These are phyloP conservation scores for Podospora pseudocomata DNA, from an alignment of 495 filamentous ascomycete genomes.

Conservation along the genomic window DNA sequence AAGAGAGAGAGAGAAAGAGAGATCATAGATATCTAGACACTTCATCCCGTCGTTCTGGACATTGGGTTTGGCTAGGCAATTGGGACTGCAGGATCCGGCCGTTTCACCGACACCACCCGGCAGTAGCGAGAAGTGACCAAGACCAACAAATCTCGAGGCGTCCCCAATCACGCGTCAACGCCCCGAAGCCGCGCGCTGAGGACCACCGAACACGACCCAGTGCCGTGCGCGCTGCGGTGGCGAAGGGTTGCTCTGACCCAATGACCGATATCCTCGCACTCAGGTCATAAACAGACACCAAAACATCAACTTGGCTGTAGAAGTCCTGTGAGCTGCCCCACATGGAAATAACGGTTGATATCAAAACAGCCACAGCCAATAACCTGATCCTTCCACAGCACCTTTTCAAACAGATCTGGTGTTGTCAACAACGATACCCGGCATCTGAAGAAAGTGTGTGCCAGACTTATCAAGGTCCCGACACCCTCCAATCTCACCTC, in stretches of 20 bases:
- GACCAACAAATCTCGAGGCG: constrained; percentile 16
- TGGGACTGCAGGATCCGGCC: constrained; percentile 9
- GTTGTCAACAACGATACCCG: constrained; percentile 16
- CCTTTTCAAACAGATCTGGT: constrained; percentile 8
- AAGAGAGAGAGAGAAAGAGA: background rate
- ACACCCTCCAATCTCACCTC: constrained; percentile 12
- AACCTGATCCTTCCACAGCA: background rate
- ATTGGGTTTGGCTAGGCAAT: background rate
- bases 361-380: constrained; percentile 15
- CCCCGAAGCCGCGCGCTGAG: constrained; percentile 4
- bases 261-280: constrained; percentile 18
- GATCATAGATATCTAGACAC: background rate
- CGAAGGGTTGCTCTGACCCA: constrained; percentile 4
- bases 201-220: constrained; percentile 21
- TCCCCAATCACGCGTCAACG: constrained; percentile 7
- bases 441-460: background rate
- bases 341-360: constrained; percentile 8
- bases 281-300: constrained; percentile 9
- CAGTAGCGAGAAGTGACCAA: constrained; percentile 10
- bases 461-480: constrained; percentile 1
- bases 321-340: background rate
- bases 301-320: background rate
- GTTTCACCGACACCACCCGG: background rate
- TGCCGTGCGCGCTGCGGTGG: constrained; percentile 11
- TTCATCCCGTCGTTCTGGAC: background rate